Evolutionary conservation across 1,284 basidiomycete species (phyloP).

Genomic region (Cryptococcus sp.): DNA sequence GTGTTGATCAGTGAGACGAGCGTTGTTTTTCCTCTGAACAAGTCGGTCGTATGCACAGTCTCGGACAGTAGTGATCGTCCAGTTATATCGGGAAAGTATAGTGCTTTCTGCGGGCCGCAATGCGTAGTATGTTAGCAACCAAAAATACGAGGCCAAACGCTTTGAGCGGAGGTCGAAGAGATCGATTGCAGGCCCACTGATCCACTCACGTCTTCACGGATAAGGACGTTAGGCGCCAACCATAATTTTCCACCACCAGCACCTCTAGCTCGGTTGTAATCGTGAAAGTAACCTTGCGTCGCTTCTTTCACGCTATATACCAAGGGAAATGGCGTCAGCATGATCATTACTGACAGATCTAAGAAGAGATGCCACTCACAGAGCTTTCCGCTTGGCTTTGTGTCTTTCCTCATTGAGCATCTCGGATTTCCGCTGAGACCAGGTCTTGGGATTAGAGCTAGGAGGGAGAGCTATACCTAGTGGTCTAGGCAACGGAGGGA

Average conservation of each 20-base stretch:
- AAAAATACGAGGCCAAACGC: too few species aligned
- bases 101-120: conserved; percentile 66
- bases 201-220: conserved; percentile 77
- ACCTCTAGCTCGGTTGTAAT: conserved; percentile 75
- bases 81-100: conserved; percentile 86
- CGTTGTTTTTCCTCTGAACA: conserved; percentile 74
- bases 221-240: conserved; percentile 85
- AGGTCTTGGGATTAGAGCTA: conserved; percentile 60
- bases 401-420: conserved; percentile 71
- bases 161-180: too few species aligned
- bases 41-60: conserved; percentile 71
- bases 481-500: conserved; percentile 57
- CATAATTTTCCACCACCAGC: conserved; percentile 83
- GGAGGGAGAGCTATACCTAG: conserved; percentile 70
- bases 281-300: conserved; percentile 85
- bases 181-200: neutral
- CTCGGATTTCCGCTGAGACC: conserved; percentile 68
- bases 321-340: too few species aligned
- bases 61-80: conserved; percentile 67
- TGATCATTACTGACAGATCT: neutral
- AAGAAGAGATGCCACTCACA: conserved; percentile 58
- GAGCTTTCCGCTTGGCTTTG: conserved; percentile 69
- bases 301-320: conserved; percentile 74
- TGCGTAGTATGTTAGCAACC: neutral
- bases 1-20: conserved; percentile 79